Conservation (phyloP, 345 rosid genomes). For the Kandelia obovata region DNA sequence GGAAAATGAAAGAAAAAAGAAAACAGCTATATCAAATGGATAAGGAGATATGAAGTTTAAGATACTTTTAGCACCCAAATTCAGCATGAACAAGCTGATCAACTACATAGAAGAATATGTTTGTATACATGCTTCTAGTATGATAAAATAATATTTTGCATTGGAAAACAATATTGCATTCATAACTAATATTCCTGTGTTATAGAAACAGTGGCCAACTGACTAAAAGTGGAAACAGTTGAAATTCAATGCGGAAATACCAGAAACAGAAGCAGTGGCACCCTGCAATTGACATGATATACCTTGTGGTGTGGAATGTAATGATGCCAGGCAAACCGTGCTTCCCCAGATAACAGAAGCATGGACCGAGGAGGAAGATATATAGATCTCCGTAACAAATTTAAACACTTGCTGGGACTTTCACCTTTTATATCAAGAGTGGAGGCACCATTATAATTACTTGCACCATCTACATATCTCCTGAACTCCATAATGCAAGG, state of each 20-base stretch:
- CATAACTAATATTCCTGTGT: too few species aligned
- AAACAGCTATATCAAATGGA: too few species aligned
- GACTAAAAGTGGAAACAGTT: background rate
- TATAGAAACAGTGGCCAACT: too few species aligned
- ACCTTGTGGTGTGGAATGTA: conserved; percentile 98
- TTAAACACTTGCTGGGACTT: conserved; percentile 27
- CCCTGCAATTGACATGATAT: background rate
- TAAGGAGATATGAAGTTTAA: too few species aligned
- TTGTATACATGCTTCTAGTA: background rate
- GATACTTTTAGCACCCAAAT: too few species aligned
- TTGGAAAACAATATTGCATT: too few species aligned
- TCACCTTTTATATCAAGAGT: conserved; percentile 32
- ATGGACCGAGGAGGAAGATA: conserved; percentile 92
- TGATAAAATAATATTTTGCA: background rate
- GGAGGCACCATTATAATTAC: conserved; percentile 37
- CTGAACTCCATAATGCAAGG: conserved; percentile 98
- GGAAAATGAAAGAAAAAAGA: too few species aligned
- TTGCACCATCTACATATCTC: conserved; percentile 53
- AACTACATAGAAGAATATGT: too few species aligned
- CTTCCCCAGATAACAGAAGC: conserved; percentile 84
- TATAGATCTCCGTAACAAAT: conserved; percentile 52
- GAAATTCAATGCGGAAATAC: background rate
- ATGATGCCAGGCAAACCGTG: conserved; percentile 97
- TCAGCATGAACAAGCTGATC: too few species aligned
- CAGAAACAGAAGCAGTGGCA: background rate